Evolutionary conservation across 352 stramenopile species (phyloP).

Genomic region (Phytophthora cryptogea): DNA sequence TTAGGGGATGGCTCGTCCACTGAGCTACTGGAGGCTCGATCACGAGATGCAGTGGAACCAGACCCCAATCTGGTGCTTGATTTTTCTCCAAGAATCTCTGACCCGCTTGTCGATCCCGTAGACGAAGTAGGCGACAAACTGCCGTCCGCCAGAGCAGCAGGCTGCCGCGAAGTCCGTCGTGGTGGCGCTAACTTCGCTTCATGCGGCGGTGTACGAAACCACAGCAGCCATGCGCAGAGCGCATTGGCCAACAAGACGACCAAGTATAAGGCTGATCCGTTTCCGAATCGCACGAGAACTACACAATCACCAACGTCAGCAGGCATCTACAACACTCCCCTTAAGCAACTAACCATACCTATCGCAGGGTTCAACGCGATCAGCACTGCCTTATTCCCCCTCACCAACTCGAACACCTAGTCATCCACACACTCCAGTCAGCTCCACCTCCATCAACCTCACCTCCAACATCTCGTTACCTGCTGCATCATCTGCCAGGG

Average conservation of each 20-base stretch:
- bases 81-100: constrained; percentile 13
- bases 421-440: constrained; percentile 1
- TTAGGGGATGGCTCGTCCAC: constrained; percentile 6
- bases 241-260: constrained; percentile 45
- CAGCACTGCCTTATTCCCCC: constrained; percentile 35
- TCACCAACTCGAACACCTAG: constrained; percentile 22
- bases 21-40: constrained; percentile 9
- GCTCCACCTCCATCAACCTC: not conserved
- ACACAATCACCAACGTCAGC: not conserved
- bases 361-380: constrained; percentile 50
- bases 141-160: not conserved
- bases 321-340: not conserved
- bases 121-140: constrained; percentile 11
- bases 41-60: constrained; percentile 2
- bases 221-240: constrained; percentile 46
- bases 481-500: constrained; percentile 16
- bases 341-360: too few relatives aligned
- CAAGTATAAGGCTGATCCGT: constrained; percentile 27
- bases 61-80: constrained; percentile 3
- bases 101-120: constrained; percentile 6
- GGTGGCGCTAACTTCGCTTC: not conserved
- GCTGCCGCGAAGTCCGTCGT: not conserved
- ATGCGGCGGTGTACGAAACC: constrained; percentile 30
- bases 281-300: constrained; percentile 58
- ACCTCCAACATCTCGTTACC: constrained; percentile 2